Evolutionary conservation across 2,329 filamentous ascomycete species (phyloP).

Genomic region (Eutypella sp.): DNA sequence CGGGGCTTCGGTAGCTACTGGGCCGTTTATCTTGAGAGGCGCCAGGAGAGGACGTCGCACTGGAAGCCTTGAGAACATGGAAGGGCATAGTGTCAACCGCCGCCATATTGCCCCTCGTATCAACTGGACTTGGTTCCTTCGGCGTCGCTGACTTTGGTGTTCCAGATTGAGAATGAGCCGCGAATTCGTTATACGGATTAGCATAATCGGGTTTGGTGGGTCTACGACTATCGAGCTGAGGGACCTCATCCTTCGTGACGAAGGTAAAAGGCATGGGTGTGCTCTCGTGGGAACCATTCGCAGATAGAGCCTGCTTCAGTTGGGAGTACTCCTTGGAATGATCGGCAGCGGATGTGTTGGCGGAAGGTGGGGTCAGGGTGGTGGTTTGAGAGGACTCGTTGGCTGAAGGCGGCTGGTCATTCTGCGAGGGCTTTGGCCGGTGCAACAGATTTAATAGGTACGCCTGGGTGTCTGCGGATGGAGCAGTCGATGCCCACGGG

Average conservation of each 20-base stretch:
- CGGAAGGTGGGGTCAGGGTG: slow-evolving; percentile 42
- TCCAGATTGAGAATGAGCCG: slow-evolving; percentile 33
- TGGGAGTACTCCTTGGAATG: slow-evolving; percentile 20
- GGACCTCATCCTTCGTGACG: slow-evolving; percentile 11
- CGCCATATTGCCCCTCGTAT: slow-evolving; percentile 4
- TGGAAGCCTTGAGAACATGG: slow-evolving; percentile 44
- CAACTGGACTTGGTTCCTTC: slow-evolving; percentile 19
- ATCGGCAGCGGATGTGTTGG: slow-evolving; percentile 26
- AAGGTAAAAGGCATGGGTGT: slow-evolving; percentile 23
- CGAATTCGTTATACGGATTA: slow-evolving; percentile 39
- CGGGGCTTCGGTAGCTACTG: slow-evolving; percentile 38
- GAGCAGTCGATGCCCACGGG: slow-evolving; percentile 44
- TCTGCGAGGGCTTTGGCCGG: slow-evolving; percentile 64
- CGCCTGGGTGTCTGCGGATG: slow-evolving; percentile 69
- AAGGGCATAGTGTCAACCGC: slow-evolving; percentile 26
- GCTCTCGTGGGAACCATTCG: slow-evolving; percentile 18
- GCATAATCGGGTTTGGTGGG: slow-evolving; percentile 29
- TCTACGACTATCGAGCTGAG: slow-evolving; percentile 21
- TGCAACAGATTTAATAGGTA: slow-evolving; percentile 84
- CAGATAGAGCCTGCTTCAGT: slow-evolving; percentile 14
- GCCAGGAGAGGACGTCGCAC: slow-evolving; percentile 32
- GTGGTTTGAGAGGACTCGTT: slow-evolving; percentile 38
- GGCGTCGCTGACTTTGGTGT: slow-evolving; percentile 35
- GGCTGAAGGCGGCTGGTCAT: slow-evolving; percentile 40
- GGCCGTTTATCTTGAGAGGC: slow-evolving; percentile 35